Evolutionary conservation across 345 rosid genomes (phyloP).

Genomic region (Ceriops zippeliana): DNA sequence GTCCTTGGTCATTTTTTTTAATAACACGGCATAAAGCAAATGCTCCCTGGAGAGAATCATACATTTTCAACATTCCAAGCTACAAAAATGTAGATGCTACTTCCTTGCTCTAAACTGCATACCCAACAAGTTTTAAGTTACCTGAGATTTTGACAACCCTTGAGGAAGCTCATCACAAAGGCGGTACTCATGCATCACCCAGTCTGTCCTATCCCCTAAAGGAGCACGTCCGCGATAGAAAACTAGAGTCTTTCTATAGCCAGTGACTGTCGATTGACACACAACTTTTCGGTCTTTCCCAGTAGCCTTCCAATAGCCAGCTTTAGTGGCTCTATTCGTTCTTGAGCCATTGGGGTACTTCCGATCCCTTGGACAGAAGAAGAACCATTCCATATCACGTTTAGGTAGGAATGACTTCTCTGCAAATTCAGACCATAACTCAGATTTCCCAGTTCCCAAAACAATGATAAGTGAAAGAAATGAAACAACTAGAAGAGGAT

Average conservation of each 20-base stretch:
- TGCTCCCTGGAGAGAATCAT: slow-evolving; percentile 46
- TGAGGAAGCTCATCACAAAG: slow-evolving; percentile 52
- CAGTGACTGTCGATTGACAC: slow-evolving; percentile 51
- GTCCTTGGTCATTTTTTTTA: slow-evolving; percentile 53
- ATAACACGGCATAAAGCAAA: slow-evolving; percentile 81
- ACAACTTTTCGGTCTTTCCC: slow-evolving; percentile 80
- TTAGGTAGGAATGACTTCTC: slow-evolving; percentile 77
- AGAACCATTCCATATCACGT: slow-evolving; percentile 95
- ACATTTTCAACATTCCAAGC: too few species aligned
- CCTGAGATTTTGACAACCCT: slow-evolving; percentile 58
- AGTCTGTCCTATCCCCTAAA: slow-evolving; percentile 66
- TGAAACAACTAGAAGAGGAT: not conserved
- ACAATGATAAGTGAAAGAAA: not conserved
- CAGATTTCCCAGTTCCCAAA: not conserved
- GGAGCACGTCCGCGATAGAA: slow-evolving; percentile 85
- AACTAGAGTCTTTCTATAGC: slow-evolving; percentile 78
- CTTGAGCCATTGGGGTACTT: slow-evolving; percentile 85
- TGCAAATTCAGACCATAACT: slow-evolving; percentile 28
- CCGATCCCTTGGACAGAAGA: slow-evolving; percentile 82
- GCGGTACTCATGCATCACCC: slow-evolving; percentile 94
- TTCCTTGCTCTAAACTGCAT: too few species aligned
- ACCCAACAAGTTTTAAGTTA: slow-evolving; percentile 7
- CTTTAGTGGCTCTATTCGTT: slow-evolving; percentile 84
- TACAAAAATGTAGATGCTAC: not conserved
- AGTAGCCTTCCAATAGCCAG: slow-evolving; percentile 97